Conservation (phyloP, 1,284 basidiomycete genomes). For the Tremellales sp. region DNA sequence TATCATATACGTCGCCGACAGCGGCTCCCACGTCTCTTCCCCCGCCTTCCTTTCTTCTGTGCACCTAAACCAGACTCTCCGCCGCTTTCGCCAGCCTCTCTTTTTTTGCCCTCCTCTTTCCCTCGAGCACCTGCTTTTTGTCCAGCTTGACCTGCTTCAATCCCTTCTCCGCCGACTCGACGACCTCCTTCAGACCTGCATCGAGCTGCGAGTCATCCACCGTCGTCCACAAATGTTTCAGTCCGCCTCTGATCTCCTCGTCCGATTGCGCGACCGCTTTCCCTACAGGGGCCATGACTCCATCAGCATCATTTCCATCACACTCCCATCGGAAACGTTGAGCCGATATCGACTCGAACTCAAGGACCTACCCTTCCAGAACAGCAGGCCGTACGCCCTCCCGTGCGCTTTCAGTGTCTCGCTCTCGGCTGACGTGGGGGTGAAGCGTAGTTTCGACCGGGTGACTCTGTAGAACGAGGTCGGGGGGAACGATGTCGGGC, state of each 20-base stretch:
- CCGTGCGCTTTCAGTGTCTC: constrained; percentile 5
- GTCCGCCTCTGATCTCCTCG: constrained; percentile 4
- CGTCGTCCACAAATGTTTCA: constrained; percentile 7
- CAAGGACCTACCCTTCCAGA: constrained; percentile 7
- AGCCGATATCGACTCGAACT: no score
- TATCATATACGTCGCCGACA: no score
- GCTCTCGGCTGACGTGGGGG: constrained; percentile 1
- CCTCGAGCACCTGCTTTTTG: no score
- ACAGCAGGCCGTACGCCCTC: constrained; percentile 10
- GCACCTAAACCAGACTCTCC: no score
- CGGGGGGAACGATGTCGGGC: constrained; percentile 21
- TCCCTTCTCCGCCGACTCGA: no score
- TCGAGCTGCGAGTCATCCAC: no score
- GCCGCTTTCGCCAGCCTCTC: no score
- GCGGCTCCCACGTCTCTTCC: no score
- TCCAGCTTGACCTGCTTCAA: no score
- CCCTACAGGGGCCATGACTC: background rate
- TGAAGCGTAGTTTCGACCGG: constrained; percentile 28
- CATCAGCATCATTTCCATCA: background rate
- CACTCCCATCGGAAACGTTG: background rate
- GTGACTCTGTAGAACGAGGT: constrained; percentile 37
- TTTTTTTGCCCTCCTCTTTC: no score
- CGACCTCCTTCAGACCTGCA: no score
- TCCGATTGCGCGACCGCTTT: constrained; percentile 1
- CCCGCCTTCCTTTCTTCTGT: no score